A percentile compares a stretch with the other conserved stretches of the same genome.
Evolutionary conservation across 2,329 filamentous ascomycete species (phyloP).

Genomic region (Phaeosphaeriaceae sp.): DNA sequence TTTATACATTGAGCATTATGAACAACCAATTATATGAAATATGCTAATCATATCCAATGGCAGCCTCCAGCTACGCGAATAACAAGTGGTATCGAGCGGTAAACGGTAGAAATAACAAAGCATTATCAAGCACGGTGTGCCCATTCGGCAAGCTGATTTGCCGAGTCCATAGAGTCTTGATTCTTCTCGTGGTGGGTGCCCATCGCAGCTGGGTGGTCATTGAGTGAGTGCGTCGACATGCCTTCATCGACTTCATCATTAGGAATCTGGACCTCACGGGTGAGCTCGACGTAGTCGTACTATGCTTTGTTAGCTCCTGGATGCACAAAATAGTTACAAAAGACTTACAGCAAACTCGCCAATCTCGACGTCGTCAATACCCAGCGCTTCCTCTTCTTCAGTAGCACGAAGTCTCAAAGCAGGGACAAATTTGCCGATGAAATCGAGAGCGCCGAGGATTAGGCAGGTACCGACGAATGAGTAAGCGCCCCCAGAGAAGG

Average conservation of each 20-base stretch:
- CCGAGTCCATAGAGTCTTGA: slow-evolving; percentile 45
- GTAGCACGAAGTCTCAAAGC: slow-evolving; percentile 74
- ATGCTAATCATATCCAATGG: background rate
- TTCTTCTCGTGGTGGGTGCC: slow-evolving; percentile 45
- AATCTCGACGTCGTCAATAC: slow-evolving; percentile 88
- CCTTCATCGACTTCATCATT: slow-evolving; percentile 50
- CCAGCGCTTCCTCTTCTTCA: slow-evolving; percentile 80
- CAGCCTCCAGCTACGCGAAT: no score
- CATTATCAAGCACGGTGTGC: slow-evolving; percentile 37
- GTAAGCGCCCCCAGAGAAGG: slow-evolving; percentile 75
- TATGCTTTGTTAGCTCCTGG: slow-evolving; percentile 29
- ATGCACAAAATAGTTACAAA: background rate
- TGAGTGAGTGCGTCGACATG: slow-evolving; percentile 42
- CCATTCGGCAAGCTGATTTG: slow-evolving; percentile 44
- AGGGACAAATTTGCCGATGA: slow-evolving; percentile 79
- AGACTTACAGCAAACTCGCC: slow-evolving; percentile 80
- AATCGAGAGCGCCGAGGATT: slow-evolving; percentile 66
- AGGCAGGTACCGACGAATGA: slow-evolving; percentile 78
- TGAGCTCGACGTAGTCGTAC: slow-evolving; percentile 90
- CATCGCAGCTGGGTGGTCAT: slow-evolving; percentile 37
- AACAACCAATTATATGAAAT: background rate
- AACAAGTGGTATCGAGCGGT: slow-evolving; percentile 17
- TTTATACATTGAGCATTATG: no score
- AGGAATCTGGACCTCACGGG: slow-evolving; percentile 59
- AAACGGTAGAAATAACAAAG: slow-evolving; percentile 1